Percentiles rank a stretch among this genome's conserved stretches.
These are phyloP conservation scores for Persicaria maculosa DNA, from an alignment of 148 eudicot genomes.

Conservation along the genomic window DNA sequence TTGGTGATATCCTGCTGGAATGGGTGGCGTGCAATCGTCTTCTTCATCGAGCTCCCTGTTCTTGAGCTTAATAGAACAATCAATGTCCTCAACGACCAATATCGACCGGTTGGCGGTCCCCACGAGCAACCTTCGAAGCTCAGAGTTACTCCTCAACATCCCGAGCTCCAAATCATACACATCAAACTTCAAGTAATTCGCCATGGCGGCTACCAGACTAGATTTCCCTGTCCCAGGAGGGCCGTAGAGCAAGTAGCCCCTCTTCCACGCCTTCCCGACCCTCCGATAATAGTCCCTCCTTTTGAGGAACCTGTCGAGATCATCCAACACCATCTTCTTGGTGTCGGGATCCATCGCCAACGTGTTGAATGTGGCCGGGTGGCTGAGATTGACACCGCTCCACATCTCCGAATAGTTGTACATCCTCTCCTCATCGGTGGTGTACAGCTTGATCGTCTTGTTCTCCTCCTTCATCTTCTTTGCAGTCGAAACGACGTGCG, in stretches of 20 bases:
- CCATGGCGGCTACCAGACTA: conserved; percentile 56
- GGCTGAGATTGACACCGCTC: conserved; percentile 48
- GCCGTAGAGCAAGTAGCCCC: conserved; percentile 56
- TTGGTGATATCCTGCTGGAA: neutral
- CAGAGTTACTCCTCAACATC: conserved; percentile 23
- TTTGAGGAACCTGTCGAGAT: conserved; percentile 36
- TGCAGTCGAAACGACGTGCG: conserved; percentile 23
- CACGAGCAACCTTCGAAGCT: conserved; percentile 33
- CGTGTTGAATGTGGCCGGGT: conserved; percentile 47
- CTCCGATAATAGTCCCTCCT: conserved; percentile 39
- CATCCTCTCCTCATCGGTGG: conserved; percentile 15
- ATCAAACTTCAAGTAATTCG: conserved; percentile 46
- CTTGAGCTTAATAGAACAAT: conserved; percentile 34
- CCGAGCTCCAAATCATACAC: conserved; percentile 45
- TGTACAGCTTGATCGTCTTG: conserved; percentile 33
- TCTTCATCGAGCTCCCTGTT: conserved; percentile 13
- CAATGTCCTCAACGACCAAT: conserved; percentile 53
- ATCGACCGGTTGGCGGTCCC: conserved; percentile 38
- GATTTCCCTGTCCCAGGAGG: conserved; percentile 64
- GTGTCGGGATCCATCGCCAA: conserved; percentile 38
- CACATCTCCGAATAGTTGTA: neutral
- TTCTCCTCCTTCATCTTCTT: conserved; percentile 20
- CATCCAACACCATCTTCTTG: conserved; percentile 29
- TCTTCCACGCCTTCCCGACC: conserved; percentile 67
- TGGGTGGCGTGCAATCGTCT: neutral